Evolutionary conservation across 768 basidiomycete genomes (phyloP).

Genomic region (Dentipellis sp.): DNA sequence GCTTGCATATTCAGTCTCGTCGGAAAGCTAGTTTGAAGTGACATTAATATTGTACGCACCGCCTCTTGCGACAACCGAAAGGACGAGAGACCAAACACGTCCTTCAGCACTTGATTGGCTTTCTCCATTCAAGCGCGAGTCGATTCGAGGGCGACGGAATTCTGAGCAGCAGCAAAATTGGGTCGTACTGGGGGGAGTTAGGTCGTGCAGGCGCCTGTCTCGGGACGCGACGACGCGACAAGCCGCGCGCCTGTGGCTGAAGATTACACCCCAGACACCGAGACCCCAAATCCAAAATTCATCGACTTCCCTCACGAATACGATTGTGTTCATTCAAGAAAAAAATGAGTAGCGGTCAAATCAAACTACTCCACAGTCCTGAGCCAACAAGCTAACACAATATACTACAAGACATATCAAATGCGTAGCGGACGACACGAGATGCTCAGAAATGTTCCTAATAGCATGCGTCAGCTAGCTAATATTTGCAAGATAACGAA

Average conservation of each 20-base stretch:
- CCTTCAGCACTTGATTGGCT: constrained; percentile 22
- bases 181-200: too few species aligned
- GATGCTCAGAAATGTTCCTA: constrained; percentile 51
- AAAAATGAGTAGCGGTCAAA: too few species aligned
- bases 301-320: too few species aligned
- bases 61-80: constrained; percentile 31
- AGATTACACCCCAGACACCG: too few species aligned
- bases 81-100: constrained; percentile 25
- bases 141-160: too few species aligned
- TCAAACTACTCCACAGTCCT: too few species aligned
- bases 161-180: too few species aligned
- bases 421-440: background rate
- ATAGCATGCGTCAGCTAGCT: background rate
- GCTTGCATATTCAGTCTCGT: background rate
- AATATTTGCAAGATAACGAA: constrained; percentile 3
- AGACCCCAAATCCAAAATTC: too few species aligned
- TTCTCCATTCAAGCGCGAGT: constrained; percentile 22
- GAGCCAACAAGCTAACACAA: background rate
- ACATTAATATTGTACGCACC: constrained; percentile 13
- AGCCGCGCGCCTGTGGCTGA: too few species aligned
- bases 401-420: constrained; percentile 5
- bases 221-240: too few species aligned
- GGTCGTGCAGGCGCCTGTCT: too few species aligned
- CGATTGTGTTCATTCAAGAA: too few species aligned
- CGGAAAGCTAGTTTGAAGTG: background rate